A percentile compares a stretch with the other conserved stretches of the same genome.
phyloP scores from a whole-genome alignment of 2,329 filamentous ascomycete genomes.

The Colletotrichum sp. region DNA sequence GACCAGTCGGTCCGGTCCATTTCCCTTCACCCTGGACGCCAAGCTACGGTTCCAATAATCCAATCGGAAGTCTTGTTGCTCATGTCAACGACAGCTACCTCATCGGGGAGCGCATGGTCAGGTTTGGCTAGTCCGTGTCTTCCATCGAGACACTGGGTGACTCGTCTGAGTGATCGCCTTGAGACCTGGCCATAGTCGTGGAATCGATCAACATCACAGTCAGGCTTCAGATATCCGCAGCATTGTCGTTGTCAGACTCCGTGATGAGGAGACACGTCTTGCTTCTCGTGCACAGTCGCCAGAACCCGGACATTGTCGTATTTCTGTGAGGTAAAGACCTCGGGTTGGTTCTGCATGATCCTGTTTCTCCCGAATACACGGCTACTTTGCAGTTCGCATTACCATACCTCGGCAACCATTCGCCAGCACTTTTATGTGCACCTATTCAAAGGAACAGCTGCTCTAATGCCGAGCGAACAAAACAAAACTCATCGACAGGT shows the following conservation, averaged over 20 bases:
- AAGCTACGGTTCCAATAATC: neutral
- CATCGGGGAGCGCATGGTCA: neutral
- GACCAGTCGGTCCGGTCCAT: neutral
- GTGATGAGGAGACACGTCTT: neutral
- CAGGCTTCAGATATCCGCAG: neutral
- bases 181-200: neutral
- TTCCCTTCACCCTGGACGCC: neutral
- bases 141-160: neutral
- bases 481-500: neutral
- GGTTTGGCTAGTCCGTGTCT: neutral
- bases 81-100: neutral
- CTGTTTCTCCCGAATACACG: conserved; percentile 5
- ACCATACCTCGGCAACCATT: neutral
- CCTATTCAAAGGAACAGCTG: neutral
- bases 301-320: neutral
- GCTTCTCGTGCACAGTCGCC: neutral
- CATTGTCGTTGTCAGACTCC: neutral
- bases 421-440: neutral
- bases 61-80: neutral
- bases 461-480: neutral
- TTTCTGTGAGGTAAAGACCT: conserved; percentile 1
- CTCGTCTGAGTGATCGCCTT: neutral
- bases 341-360: neutral
- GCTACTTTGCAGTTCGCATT: neutral
- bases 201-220: neutral